Percentiles rank a stretch among this genome's conserved stretches.
Evolutionary conservation across 306 rosid genomes (phyloP).

Genomic region (Cucurbita moschata): DNA sequence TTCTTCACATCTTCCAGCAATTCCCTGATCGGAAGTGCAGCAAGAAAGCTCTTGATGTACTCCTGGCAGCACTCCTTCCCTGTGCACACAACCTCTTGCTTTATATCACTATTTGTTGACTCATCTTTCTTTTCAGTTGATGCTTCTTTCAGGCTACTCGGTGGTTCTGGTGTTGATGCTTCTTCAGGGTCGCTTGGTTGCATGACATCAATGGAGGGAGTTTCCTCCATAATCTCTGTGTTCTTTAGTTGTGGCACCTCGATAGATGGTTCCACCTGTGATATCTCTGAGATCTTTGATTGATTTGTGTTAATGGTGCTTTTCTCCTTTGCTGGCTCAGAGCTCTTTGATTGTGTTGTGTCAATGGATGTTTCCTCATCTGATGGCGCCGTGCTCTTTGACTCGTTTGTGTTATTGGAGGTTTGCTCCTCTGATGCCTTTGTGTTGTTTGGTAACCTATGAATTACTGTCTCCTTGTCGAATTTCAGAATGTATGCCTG

Average conservation of each 20-base stretch:
- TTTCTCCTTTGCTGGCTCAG: neutral
- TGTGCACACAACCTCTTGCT: slow-evolving; percentile 17
- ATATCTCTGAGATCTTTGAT: neutral
- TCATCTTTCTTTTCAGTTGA: neutral
- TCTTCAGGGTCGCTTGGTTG: neutral
- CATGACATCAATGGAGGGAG: neutral
- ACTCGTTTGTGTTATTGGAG: neutral
- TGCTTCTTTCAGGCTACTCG: neutral
- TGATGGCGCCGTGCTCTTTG: neutral
- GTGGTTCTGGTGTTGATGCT: neutral
- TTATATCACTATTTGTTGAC: neutral
- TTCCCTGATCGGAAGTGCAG: slow-evolving; percentile 27
- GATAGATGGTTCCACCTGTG: neutral
- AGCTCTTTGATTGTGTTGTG: neutral
- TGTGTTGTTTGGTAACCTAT: slow-evolving; percentile 6
- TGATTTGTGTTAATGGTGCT: neutral
- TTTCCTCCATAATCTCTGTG: neutral
- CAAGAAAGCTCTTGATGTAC: slow-evolving; percentile 25
- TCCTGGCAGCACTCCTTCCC: slow-evolving; percentile 26
- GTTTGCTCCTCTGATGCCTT: neutral
- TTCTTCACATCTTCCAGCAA: slow-evolving; percentile 20
- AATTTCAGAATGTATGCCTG: slow-evolving; percentile 26
- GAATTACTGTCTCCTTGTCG: slow-evolving; percentile 11
- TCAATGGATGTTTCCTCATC: neutral
- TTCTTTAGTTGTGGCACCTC: neutral